These are phyloP conservation scores for Yarrowia divulgata DNA, from an alignment of 805 yeast species.

Conservation along the genomic window DNA sequence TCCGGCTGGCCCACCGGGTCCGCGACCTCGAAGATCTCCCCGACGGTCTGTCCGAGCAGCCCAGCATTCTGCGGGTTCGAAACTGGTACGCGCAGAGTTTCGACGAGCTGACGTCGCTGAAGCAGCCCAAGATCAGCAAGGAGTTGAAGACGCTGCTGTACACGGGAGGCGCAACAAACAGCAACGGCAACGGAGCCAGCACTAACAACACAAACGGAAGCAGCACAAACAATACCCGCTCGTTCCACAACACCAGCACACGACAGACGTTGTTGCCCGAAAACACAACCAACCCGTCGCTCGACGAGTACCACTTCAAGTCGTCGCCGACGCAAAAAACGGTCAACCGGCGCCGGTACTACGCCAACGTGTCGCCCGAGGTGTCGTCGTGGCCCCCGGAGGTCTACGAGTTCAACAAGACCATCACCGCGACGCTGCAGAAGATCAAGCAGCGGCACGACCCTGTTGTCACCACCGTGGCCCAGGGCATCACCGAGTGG, in stretches of 20 bases:
- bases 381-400: constrained; percentile 74
- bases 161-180: constrained; percentile 41
- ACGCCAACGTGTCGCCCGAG: constrained; percentile 59
- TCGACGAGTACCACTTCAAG: constrained; percentile 40
- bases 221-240: not conserved
- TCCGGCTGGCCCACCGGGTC: constrained; percentile 83
- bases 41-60: constrained; percentile 72
- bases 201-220: constrained; percentile 6
- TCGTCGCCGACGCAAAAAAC: constrained; percentile 36
- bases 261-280: constrained; percentile 40
- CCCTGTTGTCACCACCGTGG: constrained; percentile 91
- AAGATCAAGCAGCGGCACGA: constrained; percentile 85
- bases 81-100: constrained; percentile 93
- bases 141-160: constrained; percentile 50
- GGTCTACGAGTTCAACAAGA: constrained; percentile 71
- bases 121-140: constrained; percentile 61
- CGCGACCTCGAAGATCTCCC: constrained; percentile 85
- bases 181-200: constrained; percentile 33
- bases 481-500: constrained; percentile 93
- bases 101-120: constrained; percentile 72
- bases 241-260: constrained; percentile 27
- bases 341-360: constrained; percentile 54
- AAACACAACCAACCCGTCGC: constrained; percentile 40
- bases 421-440: constrained; percentile 68
- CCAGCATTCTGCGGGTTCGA: constrained; percentile 75